A percentile compares a stretch with the other conserved stretches of the same genome.
Conservation (phyloP, 176 grass and related monocot species). For the Canna indica region DNA sequence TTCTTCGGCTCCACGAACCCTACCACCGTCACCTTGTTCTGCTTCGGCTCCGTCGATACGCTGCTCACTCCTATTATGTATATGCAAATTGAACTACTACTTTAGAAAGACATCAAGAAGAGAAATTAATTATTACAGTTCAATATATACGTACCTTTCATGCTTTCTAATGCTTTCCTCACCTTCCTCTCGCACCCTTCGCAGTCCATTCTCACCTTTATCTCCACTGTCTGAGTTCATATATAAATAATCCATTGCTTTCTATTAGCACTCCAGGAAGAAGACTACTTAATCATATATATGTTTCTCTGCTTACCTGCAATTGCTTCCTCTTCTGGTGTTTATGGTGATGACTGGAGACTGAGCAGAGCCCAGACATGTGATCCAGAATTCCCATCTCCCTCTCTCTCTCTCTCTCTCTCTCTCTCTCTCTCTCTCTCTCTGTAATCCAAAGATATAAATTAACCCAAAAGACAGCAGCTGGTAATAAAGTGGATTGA, state of each 20-base stretch:
- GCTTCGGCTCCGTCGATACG: slow-evolving; percentile 43
- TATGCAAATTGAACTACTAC: not conserved
- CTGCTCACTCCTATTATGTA: slow-evolving; percentile 29
- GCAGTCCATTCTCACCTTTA: slow-evolving; percentile 93
- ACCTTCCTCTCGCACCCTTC: slow-evolving; percentile 90
- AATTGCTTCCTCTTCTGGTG: slow-evolving; percentile 24
- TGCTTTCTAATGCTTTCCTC: slow-evolving; percentile 44
- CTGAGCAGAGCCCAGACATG: slow-evolving; percentile 17
- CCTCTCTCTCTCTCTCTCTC: not conserved
- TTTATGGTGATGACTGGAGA: not conserved
- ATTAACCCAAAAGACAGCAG: too few species aligned
- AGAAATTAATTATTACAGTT: not conserved
- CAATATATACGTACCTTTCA: slow-evolving; percentile 28
- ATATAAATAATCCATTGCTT: not conserved
- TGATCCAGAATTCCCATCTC: slow-evolving; percentile 28
- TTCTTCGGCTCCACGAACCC: slow-evolving; percentile 42
- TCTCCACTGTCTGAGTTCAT: slow-evolving; percentile 59
- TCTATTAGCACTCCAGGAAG: not conserved
- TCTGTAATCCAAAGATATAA: not conserved
- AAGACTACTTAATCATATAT: not conserved
- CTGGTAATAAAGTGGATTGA: too few species aligned
- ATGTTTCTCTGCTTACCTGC: slow-evolving; percentile 21
- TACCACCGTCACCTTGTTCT: slow-evolving; percentile 52
- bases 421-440: slow-evolving; percentile 4
- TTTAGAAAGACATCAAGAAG: not conserved